A percentile compares a stretch with the other conserved stretches of the same genome.
Conservation (phyloP, 1,284 basidiomycete species). For the Trichosporon faecale region DNA sequence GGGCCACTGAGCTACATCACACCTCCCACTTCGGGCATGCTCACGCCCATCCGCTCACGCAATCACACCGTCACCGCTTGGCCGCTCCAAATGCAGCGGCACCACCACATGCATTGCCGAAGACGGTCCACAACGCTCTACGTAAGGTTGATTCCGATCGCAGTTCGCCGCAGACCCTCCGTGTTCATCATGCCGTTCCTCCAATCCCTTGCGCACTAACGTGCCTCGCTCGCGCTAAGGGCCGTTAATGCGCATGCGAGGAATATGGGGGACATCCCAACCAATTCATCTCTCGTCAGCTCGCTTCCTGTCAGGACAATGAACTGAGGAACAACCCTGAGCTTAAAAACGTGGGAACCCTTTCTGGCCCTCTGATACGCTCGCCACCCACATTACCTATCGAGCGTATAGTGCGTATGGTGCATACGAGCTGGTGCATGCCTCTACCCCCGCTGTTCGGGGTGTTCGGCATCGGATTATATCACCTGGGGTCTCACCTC, state of each 20-base stretch:
- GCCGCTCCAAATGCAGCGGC: neutral
- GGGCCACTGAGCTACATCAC: no score
- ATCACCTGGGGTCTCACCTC: neutral
- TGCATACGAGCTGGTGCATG: neutral
- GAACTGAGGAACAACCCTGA: constrained; percentile 4
- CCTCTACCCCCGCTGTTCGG: neutral
- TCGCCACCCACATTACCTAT: neutral
- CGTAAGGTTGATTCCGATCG: constrained; percentile 2
- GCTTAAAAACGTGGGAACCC: neutral
- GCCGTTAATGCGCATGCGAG: neutral
- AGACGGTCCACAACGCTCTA: neutral
- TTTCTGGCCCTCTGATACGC: neutral
- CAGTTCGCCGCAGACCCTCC: neutral
- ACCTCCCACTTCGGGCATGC: neutral
- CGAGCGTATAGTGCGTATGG: neutral
- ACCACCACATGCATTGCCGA: neutral
- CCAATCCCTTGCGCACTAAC: neutral
- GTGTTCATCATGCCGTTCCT: neutral
- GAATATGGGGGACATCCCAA: neutral
- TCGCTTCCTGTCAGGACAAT: neutral
- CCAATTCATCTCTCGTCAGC: neutral
- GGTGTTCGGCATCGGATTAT: neutral
- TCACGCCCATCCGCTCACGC: neutral
- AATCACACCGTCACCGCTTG: neutral
- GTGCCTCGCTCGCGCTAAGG: neutral